phyloP scores from a whole-genome alignment of 192 early-diverging fungal species.

The Coemansia sp. region DNA sequence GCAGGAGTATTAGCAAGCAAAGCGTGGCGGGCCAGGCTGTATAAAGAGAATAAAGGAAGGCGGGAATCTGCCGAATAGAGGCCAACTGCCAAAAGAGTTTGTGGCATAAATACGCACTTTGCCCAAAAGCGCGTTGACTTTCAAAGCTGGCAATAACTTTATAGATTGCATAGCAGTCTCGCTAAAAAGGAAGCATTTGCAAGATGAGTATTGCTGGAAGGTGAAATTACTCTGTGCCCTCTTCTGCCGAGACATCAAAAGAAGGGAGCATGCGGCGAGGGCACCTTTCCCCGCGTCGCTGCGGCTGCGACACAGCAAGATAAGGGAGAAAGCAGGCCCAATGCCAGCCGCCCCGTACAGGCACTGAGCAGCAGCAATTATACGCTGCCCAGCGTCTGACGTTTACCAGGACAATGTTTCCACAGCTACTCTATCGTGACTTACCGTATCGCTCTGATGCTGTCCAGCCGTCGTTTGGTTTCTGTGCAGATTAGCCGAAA shows the following conservation, averaged over 20 bases:
- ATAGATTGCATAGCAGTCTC: background rate
- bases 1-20: conserved; percentile 1
- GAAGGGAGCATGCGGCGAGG: background rate
- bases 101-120: conserved; percentile 1
- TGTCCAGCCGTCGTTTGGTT: background rate
- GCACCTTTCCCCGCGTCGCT: background rate
- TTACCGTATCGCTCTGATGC: background rate
- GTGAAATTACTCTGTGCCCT: background rate
- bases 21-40: conserved; percentile 5
- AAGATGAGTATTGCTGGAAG: background rate
- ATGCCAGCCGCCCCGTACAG: too few relatives aligned
- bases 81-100: background rate
- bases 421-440: background rate
- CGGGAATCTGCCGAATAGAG: background rate
- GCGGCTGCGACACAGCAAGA: background rate
- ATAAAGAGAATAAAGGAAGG: background rate
- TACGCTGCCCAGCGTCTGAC: background rate
- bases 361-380: background rate
- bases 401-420: background rate
- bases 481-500: conserved; percentile 1
- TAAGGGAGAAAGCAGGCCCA: background rate
- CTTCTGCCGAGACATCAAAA: background rate
- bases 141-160: background rate
- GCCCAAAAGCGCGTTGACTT: conserved; percentile 7
- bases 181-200: conserved; percentile 2